A percentile compares a stretch with the other conserved stretches of the same genome.
Evolutionary conservation across 441 rosid genomes (phyloP).

Genomic region (Breynia disticha): DNA sequence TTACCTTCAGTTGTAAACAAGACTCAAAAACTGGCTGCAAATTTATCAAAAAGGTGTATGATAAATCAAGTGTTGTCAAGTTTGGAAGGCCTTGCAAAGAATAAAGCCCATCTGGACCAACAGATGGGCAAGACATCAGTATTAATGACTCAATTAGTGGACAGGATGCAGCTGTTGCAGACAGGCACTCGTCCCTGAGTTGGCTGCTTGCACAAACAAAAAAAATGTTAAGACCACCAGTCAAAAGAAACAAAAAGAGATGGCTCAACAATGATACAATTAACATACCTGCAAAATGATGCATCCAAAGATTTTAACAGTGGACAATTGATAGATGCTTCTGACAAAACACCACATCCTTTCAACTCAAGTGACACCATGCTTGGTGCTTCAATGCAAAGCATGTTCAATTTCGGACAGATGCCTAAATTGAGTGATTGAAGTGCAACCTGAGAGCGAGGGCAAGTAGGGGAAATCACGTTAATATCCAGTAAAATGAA

Average conservation of each 20-base stretch:
- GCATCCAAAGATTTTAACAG: slow-evolving; percentile 83
- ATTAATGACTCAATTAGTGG: slow-evolving; percentile 76
- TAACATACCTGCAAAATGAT: slow-evolving; percentile 80
- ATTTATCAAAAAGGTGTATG: slow-evolving; percentile 77
- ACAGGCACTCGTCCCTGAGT: slow-evolving; percentile 79
- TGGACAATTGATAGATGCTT: slow-evolving; percentile 78
- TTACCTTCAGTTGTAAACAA: slow-evolving; percentile 72
- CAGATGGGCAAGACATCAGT: slow-evolving; percentile 84
- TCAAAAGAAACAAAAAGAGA: slow-evolving; percentile 5
- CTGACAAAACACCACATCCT: slow-evolving; percentile 88
- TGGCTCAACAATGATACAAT: slow-evolving; percentile 7
- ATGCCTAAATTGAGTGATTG: slow-evolving; percentile 79
- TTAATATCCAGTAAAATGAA: no score
- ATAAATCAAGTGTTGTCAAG: slow-evolving; percentile 69
- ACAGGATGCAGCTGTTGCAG: slow-evolving; percentile 73
- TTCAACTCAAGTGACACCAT: slow-evolving; percentile 89
- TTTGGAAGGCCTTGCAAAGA: slow-evolving; percentile 53
- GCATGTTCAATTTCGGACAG: slow-evolving; percentile 77
- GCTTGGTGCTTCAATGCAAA: slow-evolving; percentile 62
- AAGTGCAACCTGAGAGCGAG: slow-evolving; percentile 57
- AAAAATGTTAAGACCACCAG: slow-evolving; percentile 11
- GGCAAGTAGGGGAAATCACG: no score
- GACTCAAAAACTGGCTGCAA: slow-evolving; percentile 82
- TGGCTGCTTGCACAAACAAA: slow-evolving; percentile 41
- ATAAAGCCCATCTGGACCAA: slow-evolving; percentile 73